Base-by-base conservation (phyloP, 2,329 filamentous ascomycete species). In the Aspergillus costaricaensis region DNA sequence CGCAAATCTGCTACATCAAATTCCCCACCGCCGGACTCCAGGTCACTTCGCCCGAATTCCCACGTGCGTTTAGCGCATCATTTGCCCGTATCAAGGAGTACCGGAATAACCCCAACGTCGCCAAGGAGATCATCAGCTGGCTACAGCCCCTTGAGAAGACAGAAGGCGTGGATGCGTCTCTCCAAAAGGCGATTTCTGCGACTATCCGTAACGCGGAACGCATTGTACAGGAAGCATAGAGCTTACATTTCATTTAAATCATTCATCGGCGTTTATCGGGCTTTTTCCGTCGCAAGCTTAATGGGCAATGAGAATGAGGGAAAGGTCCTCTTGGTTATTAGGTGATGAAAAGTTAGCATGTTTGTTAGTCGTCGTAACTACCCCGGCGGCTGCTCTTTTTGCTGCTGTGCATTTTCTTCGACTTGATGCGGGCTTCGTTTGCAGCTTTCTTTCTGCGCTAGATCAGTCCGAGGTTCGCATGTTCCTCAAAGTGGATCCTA, bases 1-100 rank as follows among this genome's bases (percentile, higher is more conserved):
- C 89, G 0, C 85, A 85, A 74, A 87, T 85, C 71, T 94, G 91
- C 77, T 84, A 87, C 69, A 86, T 94, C 66, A 87, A 85, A 69
- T 83, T 89, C 67, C 87, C 91, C 4, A 80, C 96, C 2, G 79
- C 91, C 53, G 88, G 88, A 19, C 76, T 93, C 15, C 82, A 84
- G 25, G 74, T 84, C 5, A 79, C 81, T 36, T 89, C 89, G 2
- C 81, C 88, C 7, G 85, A 87, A 4, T 96, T 96, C 75, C 90
- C 92, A 6, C 80, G 82, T 44, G 89, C 87, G 51, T 78, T 97
- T 62, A 85, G 87, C 53, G 82, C 85, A 60, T 84, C 87, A 7
- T 80, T 97, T 55, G 80, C 82, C 1, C 80, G 83, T 49, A 75
- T 97, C 63, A 88, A 84, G 69, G 80, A 80, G 57, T 77, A 81